Conservation (phyloP, 1,139 yeast genomes). For the Nakaseomyces kungkrabaensis region DNA sequence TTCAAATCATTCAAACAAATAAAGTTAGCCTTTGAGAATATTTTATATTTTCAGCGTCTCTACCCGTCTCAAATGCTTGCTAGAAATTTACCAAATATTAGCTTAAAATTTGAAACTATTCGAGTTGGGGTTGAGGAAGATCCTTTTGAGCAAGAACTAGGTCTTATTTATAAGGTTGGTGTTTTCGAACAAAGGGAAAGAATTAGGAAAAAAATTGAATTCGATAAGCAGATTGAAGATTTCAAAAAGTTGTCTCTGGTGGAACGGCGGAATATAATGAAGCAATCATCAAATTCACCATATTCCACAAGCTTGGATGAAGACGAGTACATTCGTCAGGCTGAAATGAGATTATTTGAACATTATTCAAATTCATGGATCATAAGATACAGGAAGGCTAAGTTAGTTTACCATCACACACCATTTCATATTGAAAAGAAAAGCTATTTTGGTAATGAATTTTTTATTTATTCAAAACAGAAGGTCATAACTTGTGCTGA, state of each 20-base stretch:
- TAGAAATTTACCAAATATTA: constrained; percentile 42
- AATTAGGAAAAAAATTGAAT: constrained; percentile 44
- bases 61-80: constrained; percentile 38
- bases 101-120: constrained; percentile 40
- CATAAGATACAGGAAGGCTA: constrained; percentile 40
- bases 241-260: neutral
- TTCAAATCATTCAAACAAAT: constrained; percentile 53
- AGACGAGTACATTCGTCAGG: constrained; percentile 5
- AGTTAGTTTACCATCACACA: constrained; percentile 31
- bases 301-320: neutral
- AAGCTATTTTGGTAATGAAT: constrained; percentile 13
- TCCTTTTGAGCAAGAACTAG: constrained; percentile 73
- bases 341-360: constrained; percentile 23
- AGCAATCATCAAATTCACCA: neutral
- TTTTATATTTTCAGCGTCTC: constrained; percentile 33
- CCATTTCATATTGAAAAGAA: constrained; percentile 17
- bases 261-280: neutral
- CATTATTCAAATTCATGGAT: constrained; percentile 51
- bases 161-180: constrained; percentile 65
- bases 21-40: constrained; percentile 38
- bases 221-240: constrained; percentile 31
- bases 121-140: constrained; percentile 43
- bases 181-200: constrained; percentile 57
- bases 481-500: constrained; percentile 22
- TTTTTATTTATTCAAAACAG: constrained; percentile 14